Evolutionary conservation across 257 asterid species (phyloP).

Genomic region (Hygrophila difformis): DNA sequence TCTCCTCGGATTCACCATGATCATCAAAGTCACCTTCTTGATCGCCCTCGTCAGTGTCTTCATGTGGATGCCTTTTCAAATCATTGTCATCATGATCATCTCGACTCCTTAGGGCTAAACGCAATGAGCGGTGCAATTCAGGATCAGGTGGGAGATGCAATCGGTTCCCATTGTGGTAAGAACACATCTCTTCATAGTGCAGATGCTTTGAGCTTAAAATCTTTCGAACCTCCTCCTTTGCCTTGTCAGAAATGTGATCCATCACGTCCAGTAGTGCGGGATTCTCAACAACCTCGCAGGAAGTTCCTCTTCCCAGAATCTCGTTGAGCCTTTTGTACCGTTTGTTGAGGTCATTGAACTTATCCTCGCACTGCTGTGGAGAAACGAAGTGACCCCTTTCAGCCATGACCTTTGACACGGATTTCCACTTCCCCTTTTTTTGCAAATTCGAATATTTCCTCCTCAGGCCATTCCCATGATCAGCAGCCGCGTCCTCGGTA

Average conservation of each 20-base stretch:
- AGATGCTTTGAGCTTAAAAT: slow-evolving; percentile 73
- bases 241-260: slow-evolving; percentile 61
- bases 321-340: slow-evolving; percentile 84
- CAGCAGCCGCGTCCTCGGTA: slow-evolving; percentile 49
- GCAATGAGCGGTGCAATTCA: slow-evolving; percentile 55
- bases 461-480: slow-evolving; percentile 28
- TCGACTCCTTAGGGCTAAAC: slow-evolving; percentile 53
- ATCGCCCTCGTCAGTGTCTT: slow-evolving; percentile 51
- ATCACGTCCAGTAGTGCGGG: slow-evolving; percentile 55
- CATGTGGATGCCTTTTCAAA: slow-evolving; percentile 27
- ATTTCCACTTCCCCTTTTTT: slow-evolving; percentile 77
- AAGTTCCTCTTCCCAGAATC: slow-evolving; percentile 80
- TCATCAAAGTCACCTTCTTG: slow-evolving; percentile 41
- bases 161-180: slow-evolving; percentile 69
- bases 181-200: slow-evolving; percentile 93
- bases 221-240: slow-evolving; percentile 70
- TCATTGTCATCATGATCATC: slow-evolving; percentile 44
- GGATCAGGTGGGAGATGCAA: slow-evolving; percentile 72
- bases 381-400: slow-evolving; percentile 78
- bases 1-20: slow-evolving; percentile 39
- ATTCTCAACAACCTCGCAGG: slow-evolving; percentile 80
- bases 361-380: slow-evolving; percentile 92
- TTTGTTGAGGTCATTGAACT: slow-evolving; percentile 81
- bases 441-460: slow-evolving; percentile 48
- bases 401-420: slow-evolving; percentile 80